phyloP scores from a whole-genome alignment of 2,329 filamentous ascomycete genomes.

The Paracamarosporium sp. region DNA sequence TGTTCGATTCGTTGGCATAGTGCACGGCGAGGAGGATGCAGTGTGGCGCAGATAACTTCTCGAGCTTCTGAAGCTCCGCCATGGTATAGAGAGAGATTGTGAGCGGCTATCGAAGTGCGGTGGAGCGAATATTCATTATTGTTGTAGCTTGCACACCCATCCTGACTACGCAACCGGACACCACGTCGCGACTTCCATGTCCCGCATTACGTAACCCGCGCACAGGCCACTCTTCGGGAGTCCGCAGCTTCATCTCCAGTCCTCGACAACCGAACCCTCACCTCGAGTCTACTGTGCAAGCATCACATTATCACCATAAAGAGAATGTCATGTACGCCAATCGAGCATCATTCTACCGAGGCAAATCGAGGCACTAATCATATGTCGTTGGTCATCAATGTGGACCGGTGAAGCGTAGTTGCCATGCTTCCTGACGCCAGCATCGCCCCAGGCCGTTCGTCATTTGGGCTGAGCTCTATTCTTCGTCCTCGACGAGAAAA shows the following conservation, averaged over 20 bases:
- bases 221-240: neutral
- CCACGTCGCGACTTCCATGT: constrained; percentile 3
- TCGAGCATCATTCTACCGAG: no score
- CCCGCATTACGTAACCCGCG: neutral
- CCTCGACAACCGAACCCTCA: neutral
- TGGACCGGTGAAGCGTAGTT: no score
- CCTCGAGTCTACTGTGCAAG: neutral
- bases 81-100: constrained; percentile 13
- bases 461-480: no score
- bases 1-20: constrained; percentile 70
- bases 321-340: no score
- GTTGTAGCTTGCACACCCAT: neutral
- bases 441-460: no score
- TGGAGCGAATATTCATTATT: neutral
- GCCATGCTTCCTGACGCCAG: no score
- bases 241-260: neutral
- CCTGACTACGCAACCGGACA: neutral
- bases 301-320: no score
- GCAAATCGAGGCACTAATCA: no score
- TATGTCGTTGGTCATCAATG: no score
- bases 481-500: constrained; percentile 4
- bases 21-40: constrained; percentile 76
- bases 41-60: constrained; percentile 67
- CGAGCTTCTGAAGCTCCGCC: constrained; percentile 34
- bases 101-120: neutral